Evolutionary conservation across 768 basidiomycete species (phyloP).

Genomic region (Cytidiella melzeri): DNA sequence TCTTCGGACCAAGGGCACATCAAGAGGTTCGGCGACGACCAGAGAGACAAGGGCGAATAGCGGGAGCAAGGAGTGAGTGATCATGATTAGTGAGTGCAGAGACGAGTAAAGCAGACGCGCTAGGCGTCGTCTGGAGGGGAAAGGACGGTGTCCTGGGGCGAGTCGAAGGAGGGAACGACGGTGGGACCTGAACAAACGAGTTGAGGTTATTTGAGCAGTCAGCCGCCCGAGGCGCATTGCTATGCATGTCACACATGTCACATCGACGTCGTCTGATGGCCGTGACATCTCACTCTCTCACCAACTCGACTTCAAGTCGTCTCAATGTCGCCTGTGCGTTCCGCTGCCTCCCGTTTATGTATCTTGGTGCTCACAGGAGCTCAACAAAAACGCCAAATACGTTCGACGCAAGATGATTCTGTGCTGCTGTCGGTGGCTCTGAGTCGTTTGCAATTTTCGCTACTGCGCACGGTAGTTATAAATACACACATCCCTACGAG

Average conservation of each 20-base stretch:
- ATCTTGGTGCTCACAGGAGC: too few species aligned
- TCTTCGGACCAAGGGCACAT: slow-evolving; percentile 10
- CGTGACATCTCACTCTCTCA: too few species aligned
- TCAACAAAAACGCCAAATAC: too few species aligned
- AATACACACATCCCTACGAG: too few species aligned
- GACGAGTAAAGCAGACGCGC: slow-evolving; percentile 11
- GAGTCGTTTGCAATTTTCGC: too few species aligned
- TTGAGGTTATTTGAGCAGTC: not conserved
- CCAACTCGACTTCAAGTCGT: too few species aligned
- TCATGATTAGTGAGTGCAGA: slow-evolving; percentile 3
- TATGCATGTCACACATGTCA: not conserved
- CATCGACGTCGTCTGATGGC: not conserved
- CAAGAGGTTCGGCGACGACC: slow-evolving; percentile 9
- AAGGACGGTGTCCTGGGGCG: not conserved
- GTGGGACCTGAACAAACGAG: not conserved
- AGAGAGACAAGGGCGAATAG: slow-evolving; percentile 12
- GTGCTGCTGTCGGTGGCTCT: too few species aligned
- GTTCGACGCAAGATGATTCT: too few species aligned
- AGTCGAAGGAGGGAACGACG: not conserved
- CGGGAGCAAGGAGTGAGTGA: slow-evolving; percentile 6
- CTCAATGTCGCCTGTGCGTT: too few species aligned
- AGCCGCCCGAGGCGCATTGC: not conserved
- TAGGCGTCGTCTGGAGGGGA: slow-evolving; percentile 11
- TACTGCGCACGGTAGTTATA: too few species aligned
- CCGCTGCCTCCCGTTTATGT: too few species aligned